phyloP scores from a whole-genome alignment of 148 eudicot species.

The Rhododendron ferrugineum region DNA sequence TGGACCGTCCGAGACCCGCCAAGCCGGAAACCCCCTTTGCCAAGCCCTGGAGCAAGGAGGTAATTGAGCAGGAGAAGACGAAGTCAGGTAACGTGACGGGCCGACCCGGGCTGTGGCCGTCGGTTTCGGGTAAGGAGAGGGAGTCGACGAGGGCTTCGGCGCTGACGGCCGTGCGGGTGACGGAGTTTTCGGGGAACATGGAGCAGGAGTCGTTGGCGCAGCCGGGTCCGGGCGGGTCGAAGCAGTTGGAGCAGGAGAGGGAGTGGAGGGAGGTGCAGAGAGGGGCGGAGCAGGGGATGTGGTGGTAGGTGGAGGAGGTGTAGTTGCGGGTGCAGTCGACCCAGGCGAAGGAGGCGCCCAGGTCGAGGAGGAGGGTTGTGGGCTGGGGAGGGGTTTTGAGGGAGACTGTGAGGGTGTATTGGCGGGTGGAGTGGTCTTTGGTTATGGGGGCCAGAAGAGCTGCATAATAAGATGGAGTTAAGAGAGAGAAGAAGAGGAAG shows the following conservation, averaged over 20 bases:
- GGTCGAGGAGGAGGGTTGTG: slow-evolving; percentile 25
- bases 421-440: slow-evolving; percentile 18
- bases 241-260: slow-evolving; percentile 18
- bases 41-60: slow-evolving; percentile 19
- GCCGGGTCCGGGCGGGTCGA: slow-evolving; percentile 11
- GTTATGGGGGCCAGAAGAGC: slow-evolving; percentile 27
- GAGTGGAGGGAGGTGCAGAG: slow-evolving; percentile 25
- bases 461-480: background rate
- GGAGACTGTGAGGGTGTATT: slow-evolving; percentile 20
- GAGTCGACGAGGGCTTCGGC: slow-evolving; percentile 20
- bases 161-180: background rate
- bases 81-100: slow-evolving; percentile 11
- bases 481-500: background rate
- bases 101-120: slow-evolving; percentile 21
- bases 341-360: slow-evolving; percentile 28
- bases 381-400: slow-evolving; percentile 26
- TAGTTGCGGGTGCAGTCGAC: slow-evolving; percentile 25
- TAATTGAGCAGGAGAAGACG: slow-evolving; percentile 25
- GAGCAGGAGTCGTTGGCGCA: slow-evolving; percentile 25
- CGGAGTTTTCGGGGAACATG: slow-evolving; percentile 16
- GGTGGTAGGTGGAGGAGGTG: slow-evolving; percentile 19
- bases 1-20: slow-evolving; percentile 30
- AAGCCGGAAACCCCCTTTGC: slow-evolving; percentile 22
- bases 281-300: slow-evolving; percentile 27
- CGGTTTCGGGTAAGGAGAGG: slow-evolving; percentile 21